Evolutionary conservation across 2,329 filamentous ascomycete species (phyloP), one percentile per base, ranked within the genome.

Genomic region (Aspergillus sp.): DNA sequence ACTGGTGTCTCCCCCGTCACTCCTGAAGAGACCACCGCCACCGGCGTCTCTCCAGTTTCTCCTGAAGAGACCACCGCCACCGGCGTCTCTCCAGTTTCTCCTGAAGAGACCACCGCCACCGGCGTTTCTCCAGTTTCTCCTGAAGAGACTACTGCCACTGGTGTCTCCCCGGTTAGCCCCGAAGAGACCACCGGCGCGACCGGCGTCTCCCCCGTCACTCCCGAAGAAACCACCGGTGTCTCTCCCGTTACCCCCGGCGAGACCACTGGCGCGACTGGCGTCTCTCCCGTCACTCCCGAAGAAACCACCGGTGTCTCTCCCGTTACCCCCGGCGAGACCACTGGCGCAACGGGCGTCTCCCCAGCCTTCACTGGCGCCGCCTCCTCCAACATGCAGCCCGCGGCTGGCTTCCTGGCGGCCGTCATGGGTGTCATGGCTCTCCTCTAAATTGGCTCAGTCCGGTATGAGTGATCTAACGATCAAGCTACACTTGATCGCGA

Each of bases 361-460:
- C 59, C 64, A 21, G 25, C 64, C 44, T 75, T 70, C 70, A 73
- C 70, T 44, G 75, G 75, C 64, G 75, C 73, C 64, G 75, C 74
- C 59, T 67, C 70, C 59, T 67, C 69, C 54, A 68, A 58, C 63
- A 66, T 72, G 63, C 70, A 76, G 70, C 74, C 74, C 48, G 67
- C 71, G 58, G 73, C 65, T 57, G 75, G 75, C 54, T 63, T 78
- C 62, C 65, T 77, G 63, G 73, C 71, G 58, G 76, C 70, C 66
- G 63, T 76, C 56, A 68, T 77, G 59, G 75, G 70, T 47, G 50
- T 76, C 61, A 75, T 77, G 68, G 74, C 73, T 65, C 64, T 78
- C 51, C 71, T 77, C 61, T 78, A 76, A 71, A 70, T 59, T 56
- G 59, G 17, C 49, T 39, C 23, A 36, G 10, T 15, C 21, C 13